Conservation (phyloP, 2,329 filamentous ascomycete species). For the Ceratocystis albifundus region DNA sequence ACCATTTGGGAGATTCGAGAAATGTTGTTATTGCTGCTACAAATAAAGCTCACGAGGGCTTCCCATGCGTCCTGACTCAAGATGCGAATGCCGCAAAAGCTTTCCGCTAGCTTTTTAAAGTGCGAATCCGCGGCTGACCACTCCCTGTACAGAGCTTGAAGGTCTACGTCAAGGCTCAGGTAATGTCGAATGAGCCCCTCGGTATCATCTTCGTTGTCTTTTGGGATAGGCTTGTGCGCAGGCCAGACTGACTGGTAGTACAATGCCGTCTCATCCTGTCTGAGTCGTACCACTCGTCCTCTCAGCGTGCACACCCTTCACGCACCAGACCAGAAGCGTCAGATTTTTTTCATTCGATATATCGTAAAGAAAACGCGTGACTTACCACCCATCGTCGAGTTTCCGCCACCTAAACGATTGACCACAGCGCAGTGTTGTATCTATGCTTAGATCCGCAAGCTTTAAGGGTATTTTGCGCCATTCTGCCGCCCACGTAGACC, state of each 20-base stretch:
- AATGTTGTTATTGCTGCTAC: slow-evolving; percentile 98
- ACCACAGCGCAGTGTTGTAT: slow-evolving; percentile 86
- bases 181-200: slow-evolving; percentile 68
- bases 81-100: slow-evolving; percentile 84
- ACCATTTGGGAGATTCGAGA: slow-evolving; percentile 91
- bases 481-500: slow-evolving; percentile 18
- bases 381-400: slow-evolving; percentile 69
- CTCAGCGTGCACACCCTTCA: slow-evolving; percentile 67
- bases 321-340: slow-evolving; percentile 12
- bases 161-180: slow-evolving; percentile 71
- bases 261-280: slow-evolving; percentile 66
- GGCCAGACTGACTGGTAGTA: slow-evolving; percentile 67
- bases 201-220: slow-evolving; percentile 48
- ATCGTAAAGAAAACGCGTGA: slow-evolving; percentile 10
- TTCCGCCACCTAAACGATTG: slow-evolving; percentile 96
- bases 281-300: slow-evolving; percentile 72
- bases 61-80: slow-evolving; percentile 95
- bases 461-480: slow-evolving; percentile 82
- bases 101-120: slow-evolving; percentile 74
- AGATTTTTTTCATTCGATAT: not conserved
- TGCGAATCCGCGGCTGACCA: slow-evolving; percentile 82
- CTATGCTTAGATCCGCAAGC: slow-evolving; percentile 78
- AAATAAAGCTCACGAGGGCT: slow-evolving; percentile 85
- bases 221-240: slow-evolving; percentile 21
- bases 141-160: slow-evolving; percentile 64